Conservation (phyloP, 495 filamentous ascomycete genomes). For the Neurospora sp. region DNA sequence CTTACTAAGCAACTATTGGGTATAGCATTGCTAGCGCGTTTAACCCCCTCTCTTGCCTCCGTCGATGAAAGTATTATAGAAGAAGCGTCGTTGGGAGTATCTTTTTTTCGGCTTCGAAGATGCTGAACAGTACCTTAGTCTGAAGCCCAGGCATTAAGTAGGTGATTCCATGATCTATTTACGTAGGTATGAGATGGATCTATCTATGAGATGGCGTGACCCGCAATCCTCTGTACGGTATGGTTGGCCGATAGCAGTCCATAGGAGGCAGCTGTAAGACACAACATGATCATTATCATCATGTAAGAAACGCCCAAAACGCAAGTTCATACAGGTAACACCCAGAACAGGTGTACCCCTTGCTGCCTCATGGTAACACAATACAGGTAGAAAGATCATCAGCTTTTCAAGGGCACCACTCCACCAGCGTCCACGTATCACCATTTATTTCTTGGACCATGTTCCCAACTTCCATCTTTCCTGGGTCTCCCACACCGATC, state of each 20-base stretch:
- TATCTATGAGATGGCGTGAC: neutral
- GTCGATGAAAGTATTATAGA: neutral
- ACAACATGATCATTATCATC: neutral
- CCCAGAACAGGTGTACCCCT: neutral
- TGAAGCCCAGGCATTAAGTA: neutral
- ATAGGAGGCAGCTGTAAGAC: neutral
- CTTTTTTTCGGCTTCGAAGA: neutral
- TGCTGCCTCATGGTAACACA: neutral
- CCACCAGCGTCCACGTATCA: neutral
- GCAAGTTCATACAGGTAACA: neutral
- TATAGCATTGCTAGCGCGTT: neutral
- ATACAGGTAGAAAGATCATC: neutral
- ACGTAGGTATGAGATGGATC: too few species aligned
- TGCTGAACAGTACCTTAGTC: neutral
- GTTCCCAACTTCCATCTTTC: neutral
- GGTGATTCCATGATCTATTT: neutral
- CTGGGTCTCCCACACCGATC: neutral
- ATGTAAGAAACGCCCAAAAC: neutral
- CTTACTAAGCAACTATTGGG: neutral
- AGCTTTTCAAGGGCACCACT: neutral
- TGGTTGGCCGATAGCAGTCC: neutral
- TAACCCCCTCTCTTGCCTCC: neutral
- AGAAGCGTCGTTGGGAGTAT: neutral
- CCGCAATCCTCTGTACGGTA: neutral
- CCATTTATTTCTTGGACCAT: neutral